These are phyloP conservation scores for Medicago ruthenica DNA, from an alignment of 306 rosid species.

Conservation along the genomic window DNA sequence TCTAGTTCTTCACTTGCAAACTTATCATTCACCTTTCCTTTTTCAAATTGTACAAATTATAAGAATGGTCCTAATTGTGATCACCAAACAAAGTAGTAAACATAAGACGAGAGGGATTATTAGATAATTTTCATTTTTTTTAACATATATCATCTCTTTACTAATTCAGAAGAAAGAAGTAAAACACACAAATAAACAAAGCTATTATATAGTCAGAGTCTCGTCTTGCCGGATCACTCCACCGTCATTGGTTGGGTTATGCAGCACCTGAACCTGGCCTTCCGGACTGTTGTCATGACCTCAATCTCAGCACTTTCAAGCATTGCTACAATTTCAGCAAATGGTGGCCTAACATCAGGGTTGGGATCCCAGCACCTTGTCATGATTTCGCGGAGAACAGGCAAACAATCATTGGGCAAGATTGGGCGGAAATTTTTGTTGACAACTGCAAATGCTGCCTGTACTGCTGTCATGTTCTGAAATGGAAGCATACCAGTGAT, in stretches of 20 bases:
- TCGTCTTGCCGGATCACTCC: conserved; percentile 86
- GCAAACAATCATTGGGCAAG: conserved; percentile 84
- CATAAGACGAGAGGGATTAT: too few relatives aligned
- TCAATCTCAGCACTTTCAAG: conserved; percentile 93
- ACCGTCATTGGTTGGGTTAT: conserved; percentile 86
- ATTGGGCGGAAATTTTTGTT: conserved; percentile 87
- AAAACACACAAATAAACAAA: conserved; percentile 43
- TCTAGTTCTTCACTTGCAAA: too few relatives aligned
- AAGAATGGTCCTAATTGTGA: too few relatives aligned
- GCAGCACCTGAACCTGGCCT: conserved; percentile 99
- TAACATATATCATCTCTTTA: conserved; percentile 66
- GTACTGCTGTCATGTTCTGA: conserved; percentile 99
- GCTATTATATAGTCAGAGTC: background rate
- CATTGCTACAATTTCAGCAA: conserved; percentile 83
- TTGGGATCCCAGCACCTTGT: conserved; percentile 98
- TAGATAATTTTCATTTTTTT: too few relatives aligned
- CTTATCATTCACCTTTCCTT: too few relatives aligned
- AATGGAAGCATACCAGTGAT: conserved; percentile 97
- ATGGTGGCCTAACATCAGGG: conserved; percentile 93
- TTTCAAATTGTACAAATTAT: too few relatives aligned
- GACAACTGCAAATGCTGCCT: conserved; percentile 99
- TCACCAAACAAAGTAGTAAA: too few relatives aligned
- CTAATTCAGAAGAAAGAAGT: conserved; percentile 54
- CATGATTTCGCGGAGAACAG: conserved; percentile 91
- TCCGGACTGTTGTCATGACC: conserved; percentile 89